Base-by-base conservation (phyloP, 2,329 filamentous ascomycete species). In the Alternaria rosae region DNA sequence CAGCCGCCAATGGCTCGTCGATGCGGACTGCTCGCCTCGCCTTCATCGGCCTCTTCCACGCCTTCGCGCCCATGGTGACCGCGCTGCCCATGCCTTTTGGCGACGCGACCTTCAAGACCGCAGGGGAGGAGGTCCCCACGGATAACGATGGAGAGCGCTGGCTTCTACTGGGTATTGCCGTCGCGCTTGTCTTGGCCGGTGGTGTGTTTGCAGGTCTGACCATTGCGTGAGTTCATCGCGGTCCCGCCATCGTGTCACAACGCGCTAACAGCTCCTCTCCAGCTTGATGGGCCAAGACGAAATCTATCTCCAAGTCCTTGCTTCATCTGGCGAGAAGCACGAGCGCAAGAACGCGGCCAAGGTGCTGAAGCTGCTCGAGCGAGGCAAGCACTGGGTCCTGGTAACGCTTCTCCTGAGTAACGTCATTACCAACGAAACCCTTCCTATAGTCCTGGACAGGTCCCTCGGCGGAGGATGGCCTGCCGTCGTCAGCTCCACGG, bases 331-430 rank as follows among this genome's bases (percentile, higher is more conserved):
- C 47, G 90, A 92, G 79, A 93, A 91, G 57, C 85, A 89, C n/a
- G 94, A 98, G 81, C 90, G 90, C 74, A 92, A 89, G 76, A 93
- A 97, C 76, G 95, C 95, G 1, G 87, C 87, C 59, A 90, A 88
- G 67, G 95, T 99, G 11, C 85, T 95, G 70, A 85, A 88, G 44
- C 84, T 99, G 26, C 82, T 99, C 58, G 89, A 92, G 67, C 91
- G 88, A 72, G 95, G 95, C 72, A 99, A 99, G 79, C 95, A 99
- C 80, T 99, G 95, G 95, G 94, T 99, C 20, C 84, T 99, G 59
- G 95, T 99, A 56, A 98, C 95, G 3, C 83, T 99, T 25, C 86
- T 99, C 8, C 84, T 99, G 58, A 93, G 93, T 79, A 99, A 99
- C 79, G 95, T 99, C 76, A 96, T 99, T 73, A 97, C 96, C 68